phyloP scores from a whole-genome alignment of 179 eudicot species.

The Drosera spatulata region DNA sequence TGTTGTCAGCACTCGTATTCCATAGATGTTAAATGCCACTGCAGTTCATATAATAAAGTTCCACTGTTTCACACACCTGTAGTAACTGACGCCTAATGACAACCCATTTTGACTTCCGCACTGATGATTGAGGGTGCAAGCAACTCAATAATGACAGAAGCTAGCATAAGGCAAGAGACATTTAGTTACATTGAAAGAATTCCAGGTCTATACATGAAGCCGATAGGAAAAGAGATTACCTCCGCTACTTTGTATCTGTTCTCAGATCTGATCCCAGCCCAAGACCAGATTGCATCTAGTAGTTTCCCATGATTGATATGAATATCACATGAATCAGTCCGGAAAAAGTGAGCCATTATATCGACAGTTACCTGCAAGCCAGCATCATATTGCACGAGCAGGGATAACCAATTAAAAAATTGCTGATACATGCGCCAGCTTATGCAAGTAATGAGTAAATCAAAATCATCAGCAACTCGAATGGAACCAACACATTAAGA shows the following conservation, averaged over 20 bases:
- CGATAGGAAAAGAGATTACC: slow-evolving; percentile 41
- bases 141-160: slow-evolving; percentile 76
- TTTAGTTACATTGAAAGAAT: too few species aligned
- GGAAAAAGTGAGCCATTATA: slow-evolving; percentile 48
- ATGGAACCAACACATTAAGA: too few species aligned
- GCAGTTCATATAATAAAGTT: not conserved
- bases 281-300: slow-evolving; percentile 90
- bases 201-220: too few species aligned
- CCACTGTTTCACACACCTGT: slow-evolving; percentile 63
- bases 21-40: too few species aligned
- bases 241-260: slow-evolving; percentile 87
- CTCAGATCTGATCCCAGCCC: slow-evolving; percentile 72
- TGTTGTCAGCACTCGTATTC: not conserved
- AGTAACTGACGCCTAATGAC: slow-evolving; percentile 90
- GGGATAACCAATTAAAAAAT: not conserved
- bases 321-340: slow-evolving; percentile 69
- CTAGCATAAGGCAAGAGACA: too few species aligned
- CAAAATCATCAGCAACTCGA: too few species aligned
- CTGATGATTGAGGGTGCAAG: slow-evolving; percentile 83
- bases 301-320: slow-evolving; percentile 87
- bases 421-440: not conserved
- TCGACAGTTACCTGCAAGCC: slow-evolving; percentile 64
- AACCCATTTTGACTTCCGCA: slow-evolving; percentile 84
- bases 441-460: too few species aligned
- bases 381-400: not conserved